Conservation (phyloP, 305 asterid species). For the Euphrasia arctica region DNA sequence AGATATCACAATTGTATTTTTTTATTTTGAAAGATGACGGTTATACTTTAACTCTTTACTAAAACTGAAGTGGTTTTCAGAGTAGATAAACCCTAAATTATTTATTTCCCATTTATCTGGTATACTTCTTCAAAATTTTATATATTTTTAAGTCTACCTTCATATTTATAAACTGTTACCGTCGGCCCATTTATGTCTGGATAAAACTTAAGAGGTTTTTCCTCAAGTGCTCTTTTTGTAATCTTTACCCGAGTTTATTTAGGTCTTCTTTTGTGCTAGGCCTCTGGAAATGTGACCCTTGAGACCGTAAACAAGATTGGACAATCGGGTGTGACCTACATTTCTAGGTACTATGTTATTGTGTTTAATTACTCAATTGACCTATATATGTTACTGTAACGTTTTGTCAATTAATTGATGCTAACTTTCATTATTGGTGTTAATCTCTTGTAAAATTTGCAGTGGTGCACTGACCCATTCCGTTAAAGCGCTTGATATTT, state of each 20-base stretch:
- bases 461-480: slow-evolving; percentile 95
- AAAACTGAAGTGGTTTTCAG: no score
- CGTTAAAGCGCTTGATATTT: slow-evolving; percentile 94
- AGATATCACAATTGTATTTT: no score
- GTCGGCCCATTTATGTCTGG: no score
- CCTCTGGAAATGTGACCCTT: slow-evolving; percentile 96
- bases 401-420: neutral
- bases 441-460: slow-evolving; percentile 29
- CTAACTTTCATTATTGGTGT: slow-evolving; percentile 10
- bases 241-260: slow-evolving; percentile 12
- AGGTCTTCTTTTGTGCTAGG: slow-evolving; percentile 45
- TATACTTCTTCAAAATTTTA: no score
- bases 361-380: slow-evolving; percentile 2
- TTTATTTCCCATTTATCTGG: no score
- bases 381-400: neutral
- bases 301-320: slow-evolving; percentile 88
- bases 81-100: no score
- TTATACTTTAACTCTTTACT: no score
- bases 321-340: slow-evolving; percentile 88
- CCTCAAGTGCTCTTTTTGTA: no score
- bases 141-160: no score
- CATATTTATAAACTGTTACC: no score
- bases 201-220: no score
- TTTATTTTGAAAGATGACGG: no score
- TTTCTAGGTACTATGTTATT: slow-evolving; percentile 65